These are phyloP conservation scores for Neurospora sp. DNA, from an alignment of 495 filamentous ascomycete genomes.

Conservation along the genomic window DNA sequence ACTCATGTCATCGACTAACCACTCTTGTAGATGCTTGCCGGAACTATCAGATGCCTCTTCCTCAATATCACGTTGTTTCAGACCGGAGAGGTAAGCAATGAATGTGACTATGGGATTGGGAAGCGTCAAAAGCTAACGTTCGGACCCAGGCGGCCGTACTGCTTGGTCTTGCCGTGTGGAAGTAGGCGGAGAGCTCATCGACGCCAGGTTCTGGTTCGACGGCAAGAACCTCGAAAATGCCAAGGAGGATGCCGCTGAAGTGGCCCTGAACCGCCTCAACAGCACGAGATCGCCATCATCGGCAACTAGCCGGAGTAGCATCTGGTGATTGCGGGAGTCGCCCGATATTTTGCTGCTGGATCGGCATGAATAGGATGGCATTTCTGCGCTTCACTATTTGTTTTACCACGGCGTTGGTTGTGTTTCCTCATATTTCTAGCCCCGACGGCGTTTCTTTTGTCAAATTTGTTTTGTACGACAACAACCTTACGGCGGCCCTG, in stretches of 20 bases:
- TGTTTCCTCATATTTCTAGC: not conserved
- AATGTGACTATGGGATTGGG: not conserved
- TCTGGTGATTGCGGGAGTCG: not conserved
- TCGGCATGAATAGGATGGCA: not conserved
- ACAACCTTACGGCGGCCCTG: not conserved
- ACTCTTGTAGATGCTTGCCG: constrained; percentile 47
- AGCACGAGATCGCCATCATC: constrained; percentile 11
- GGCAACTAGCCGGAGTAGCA: constrained; percentile 13
- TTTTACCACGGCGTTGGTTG: not conserved
- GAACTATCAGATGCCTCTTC: constrained; percentile 40
- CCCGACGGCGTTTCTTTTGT: not conserved
- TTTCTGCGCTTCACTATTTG: not conserved
- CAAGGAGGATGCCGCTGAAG: constrained; percentile 80
- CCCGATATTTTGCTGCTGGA: not conserved
- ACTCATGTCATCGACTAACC: not conserved
- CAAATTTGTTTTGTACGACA: not conserved
- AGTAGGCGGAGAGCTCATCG: constrained; percentile 43
- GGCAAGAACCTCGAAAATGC: constrained; percentile 79
- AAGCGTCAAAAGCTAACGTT: not conserved
- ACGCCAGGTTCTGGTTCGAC: constrained; percentile 85
- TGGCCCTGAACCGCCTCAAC: constrained; percentile 47
- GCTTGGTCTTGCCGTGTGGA: constrained; percentile 75
- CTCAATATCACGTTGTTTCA: constrained; percentile 62
- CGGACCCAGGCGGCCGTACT: constrained; percentile 63
- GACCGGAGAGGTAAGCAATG: constrained; percentile 61